Percentiles rank a stretch among this genome's conserved stretches.
Evolutionary conservation across 805 yeast species (phyloP).

Genomic region (Saccharomycopsis selenospora): DNA sequence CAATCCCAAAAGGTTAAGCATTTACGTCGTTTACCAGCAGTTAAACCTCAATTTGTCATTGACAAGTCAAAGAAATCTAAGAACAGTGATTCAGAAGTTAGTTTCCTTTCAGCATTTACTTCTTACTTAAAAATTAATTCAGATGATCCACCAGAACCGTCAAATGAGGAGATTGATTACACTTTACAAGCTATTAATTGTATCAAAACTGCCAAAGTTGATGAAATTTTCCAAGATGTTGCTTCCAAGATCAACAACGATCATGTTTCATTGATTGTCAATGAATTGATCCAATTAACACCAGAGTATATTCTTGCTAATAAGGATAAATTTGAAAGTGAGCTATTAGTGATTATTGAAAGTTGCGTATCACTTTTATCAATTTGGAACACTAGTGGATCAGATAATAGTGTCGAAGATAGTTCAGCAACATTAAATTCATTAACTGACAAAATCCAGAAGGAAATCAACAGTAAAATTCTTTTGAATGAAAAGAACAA

Average conservation of each 20-base stretch:
- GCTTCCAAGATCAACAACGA: neutral
- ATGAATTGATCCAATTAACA: slow-evolving; percentile 3
- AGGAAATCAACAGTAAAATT: slow-evolving; percentile 19
- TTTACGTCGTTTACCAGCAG: slow-evolving; percentile 46
- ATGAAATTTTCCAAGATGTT: slow-evolving; percentile 5
- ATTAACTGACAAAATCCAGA: slow-evolving; percentile 23
- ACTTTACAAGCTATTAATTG: slow-evolving; percentile 81
- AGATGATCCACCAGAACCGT: slow-evolving; percentile 86
- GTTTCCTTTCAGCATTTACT: slow-evolving; percentile 85
- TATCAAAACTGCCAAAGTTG: slow-evolving; percentile 40
- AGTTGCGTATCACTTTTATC: slow-evolving; percentile 30
- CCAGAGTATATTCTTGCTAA: slow-evolving; percentile 7
- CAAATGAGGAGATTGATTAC: slow-evolving; percentile 85
- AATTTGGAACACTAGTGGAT: slow-evolving; percentile 30
- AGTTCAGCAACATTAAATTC: too few relatives aligned
- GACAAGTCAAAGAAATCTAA: slow-evolving; percentile 40
- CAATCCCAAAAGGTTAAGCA: slow-evolving; percentile 53
- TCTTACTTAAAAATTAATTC: slow-evolving; percentile 82
- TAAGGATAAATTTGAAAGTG: slow-evolving; percentile 39
- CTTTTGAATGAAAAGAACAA: slow-evolving; percentile 28
- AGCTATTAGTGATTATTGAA: slow-evolving; percentile 43
- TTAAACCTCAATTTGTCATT: slow-evolving; percentile 55
- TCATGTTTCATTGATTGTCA: neutral
- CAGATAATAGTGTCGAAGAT: too few relatives aligned
- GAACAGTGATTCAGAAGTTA: slow-evolving; percentile 55